phyloP scores from a whole-genome alignment of 2,329 filamentous ascomycete species.

The Coccinonectria pachysandricola region DNA sequence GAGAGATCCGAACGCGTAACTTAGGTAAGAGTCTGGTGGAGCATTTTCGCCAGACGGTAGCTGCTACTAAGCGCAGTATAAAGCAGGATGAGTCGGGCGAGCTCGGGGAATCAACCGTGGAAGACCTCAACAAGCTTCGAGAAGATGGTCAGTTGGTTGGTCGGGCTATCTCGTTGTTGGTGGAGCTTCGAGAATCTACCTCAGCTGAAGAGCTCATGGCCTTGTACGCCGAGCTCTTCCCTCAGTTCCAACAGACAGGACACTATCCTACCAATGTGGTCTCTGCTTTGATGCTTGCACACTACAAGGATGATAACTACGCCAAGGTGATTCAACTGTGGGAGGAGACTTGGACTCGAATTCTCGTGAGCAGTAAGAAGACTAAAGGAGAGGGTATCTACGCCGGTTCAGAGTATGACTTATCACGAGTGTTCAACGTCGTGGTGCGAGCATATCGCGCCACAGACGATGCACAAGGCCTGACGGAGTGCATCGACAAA shows the following conservation, averaged over 20 bases:
- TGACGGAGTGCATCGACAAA: conserved; percentile 42
- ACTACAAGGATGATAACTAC: conserved; percentile 47
- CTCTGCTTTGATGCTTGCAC: conserved; percentile 56
- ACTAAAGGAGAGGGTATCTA: conserved; percentile 24
- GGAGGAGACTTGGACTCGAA: conserved; percentile 47
- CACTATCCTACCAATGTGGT: conserved; percentile 45
- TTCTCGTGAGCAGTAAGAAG: conserved; percentile 26
- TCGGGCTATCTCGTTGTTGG: conserved; percentile 24
- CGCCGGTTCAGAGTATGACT: conserved; percentile 40
- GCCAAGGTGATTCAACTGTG: conserved; percentile 56
- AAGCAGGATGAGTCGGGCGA: conserved; percentile 1
- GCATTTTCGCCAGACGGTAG: conserved; percentile 16
- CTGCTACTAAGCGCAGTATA: conserved; percentile 3
- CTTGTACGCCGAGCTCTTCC: conserved; percentile 36
- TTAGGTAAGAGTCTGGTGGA: conserved; percentile 20
- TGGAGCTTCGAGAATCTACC: conserved; percentile 33
- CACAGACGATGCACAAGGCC: conserved; percentile 31
- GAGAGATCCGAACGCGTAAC: conserved; percentile 12
- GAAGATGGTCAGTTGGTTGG: conserved; percentile 21
- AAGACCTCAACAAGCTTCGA: conserved; percentile 13
- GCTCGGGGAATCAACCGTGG: conserved; percentile 1
- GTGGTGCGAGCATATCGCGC: conserved; percentile 37
- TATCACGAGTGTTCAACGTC: conserved; percentile 37
- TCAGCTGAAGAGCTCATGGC: conserved; percentile 48
- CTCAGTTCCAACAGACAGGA: conserved; percentile 20